Percentiles rank a stretch among this genome's conserved stretches.
Evolutionary conservation across 495 filamentous ascomycete species (phyloP).

Genomic region (Chaetomidium leptoderma): DNA sequence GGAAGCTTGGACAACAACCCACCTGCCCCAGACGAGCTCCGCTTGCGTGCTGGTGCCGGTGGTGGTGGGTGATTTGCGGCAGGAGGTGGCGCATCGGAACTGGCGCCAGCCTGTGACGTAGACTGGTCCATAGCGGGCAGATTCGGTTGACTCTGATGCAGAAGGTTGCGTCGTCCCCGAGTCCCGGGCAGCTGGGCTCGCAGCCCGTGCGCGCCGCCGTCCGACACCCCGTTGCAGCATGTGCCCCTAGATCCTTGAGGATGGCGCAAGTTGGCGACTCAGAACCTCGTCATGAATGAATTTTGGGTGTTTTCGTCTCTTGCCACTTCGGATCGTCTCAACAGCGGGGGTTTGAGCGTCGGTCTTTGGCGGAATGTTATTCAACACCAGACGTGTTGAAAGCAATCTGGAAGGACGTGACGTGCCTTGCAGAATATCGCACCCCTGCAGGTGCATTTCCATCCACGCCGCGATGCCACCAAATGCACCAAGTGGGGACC

Average conservation of each 20-base stretch:
- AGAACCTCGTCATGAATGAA: too few relatives aligned
- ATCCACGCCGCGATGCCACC: not conserved
- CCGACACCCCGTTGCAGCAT: too few relatives aligned
- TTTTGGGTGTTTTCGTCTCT: too few relatives aligned
- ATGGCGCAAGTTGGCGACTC: too few relatives aligned
- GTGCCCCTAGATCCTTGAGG: too few relatives aligned
- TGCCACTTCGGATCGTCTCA: too few relatives aligned
- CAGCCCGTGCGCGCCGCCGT: too few relatives aligned
- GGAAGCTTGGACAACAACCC: slow-evolving; percentile 59
- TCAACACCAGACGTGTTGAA: not conserved
- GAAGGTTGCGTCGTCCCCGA: too few relatives aligned
- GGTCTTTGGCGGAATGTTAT: too few relatives aligned
- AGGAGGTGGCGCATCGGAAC: slow-evolving; percentile 19
- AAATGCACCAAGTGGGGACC: not conserved
- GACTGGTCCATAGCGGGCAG: slow-evolving; percentile 31
- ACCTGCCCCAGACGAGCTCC: slow-evolving; percentile 39
- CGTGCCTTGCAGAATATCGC: not conserved
- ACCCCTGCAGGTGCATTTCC: slow-evolving; percentile 5
- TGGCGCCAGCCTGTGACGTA: slow-evolving; percentile 9
- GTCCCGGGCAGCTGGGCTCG: too few relatives aligned
- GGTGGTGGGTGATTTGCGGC: slow-evolving; percentile 20
- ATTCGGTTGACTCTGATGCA: too few relatives aligned
- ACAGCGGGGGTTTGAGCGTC: too few relatives aligned
- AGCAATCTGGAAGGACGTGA: not conserved
- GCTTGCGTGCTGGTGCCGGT: slow-evolving; percentile 28